Base-by-base conservation (phyloP, 2,329 filamentous ascomycete species). In the Sporothrix mexicana region DNA sequence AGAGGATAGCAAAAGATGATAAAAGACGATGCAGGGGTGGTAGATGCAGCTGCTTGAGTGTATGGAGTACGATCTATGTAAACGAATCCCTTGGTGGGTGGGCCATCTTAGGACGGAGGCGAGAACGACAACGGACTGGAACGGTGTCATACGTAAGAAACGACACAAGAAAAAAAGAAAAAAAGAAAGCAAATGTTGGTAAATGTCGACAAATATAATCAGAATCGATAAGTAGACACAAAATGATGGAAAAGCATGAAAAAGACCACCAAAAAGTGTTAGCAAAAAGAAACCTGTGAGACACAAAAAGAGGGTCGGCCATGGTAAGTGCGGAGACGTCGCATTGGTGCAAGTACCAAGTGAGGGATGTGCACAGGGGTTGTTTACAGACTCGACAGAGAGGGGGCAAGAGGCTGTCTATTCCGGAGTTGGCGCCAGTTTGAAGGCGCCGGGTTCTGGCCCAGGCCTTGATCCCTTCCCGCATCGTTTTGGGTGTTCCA, bases 301-400 rank as follows among this genome's bases (percentile, higher is more conserved):
- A 64, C 59, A 45, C 36, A 64, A 64, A 64, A 64, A 64, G 59
- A 64, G 59, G 59, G 59, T 45, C 59, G 59, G 30, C n/a, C 59
- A 45, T 23, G n/a, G 20, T 20, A 64, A 45, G 59, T 62, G 59
- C 59, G 36, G 59, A 64, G 30, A 62, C 17, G 36, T 41, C 36
- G 59, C 12, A n/a, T 20, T 61, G 12, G 30, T 17, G 20, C n/a
- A 53, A 8, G 51, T 9, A 9, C 2, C n/a, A 36, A 43, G 30
- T 20, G 59, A 62, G 59, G 59, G 36, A 13, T 15, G 25, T 17
- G 55, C 15, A 30, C 25, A 17, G 17, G 25, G 55, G 23, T 23
- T 36, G 30, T 36, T 36, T 36, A 8, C 55, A 23, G 36, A 25
- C n/a, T n/a, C n/a, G 23, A 20, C n/a, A 6, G 53, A 30, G 55